Evolutionary conservation across 441 rosid genomes (phyloP).

Genomic region (Arabidopsis hybrid): DNA sequence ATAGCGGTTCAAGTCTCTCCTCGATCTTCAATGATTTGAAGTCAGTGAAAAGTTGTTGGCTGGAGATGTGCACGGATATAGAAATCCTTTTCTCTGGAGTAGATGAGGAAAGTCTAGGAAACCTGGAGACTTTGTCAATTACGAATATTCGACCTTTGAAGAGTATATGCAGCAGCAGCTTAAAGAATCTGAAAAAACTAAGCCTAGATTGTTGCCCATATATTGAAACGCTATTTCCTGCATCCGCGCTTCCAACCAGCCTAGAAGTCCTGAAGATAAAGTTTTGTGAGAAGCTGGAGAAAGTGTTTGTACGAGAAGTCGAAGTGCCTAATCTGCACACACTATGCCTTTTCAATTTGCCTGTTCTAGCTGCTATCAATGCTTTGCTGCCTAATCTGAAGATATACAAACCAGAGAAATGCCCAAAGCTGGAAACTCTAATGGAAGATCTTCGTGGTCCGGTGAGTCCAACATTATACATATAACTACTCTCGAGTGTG

Average conservation of each 20-base stretch:
- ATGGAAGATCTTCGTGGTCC: background rate
- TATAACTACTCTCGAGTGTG: background rate
- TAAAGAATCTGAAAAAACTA: constrained; percentile 47
- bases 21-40: constrained; percentile 36
- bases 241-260: constrained; percentile 35
- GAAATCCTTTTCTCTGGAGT: constrained; percentile 33
- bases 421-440: constrained; percentile 41
- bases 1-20: constrained; percentile 25
- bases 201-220: constrained; percentile 52
- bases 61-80: constrained; percentile 51
- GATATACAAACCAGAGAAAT: constrained; percentile 11
- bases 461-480: background rate
- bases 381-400: constrained; percentile 25
- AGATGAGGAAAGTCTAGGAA: constrained; percentile 32
- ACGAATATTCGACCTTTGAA: constrained; percentile 46
- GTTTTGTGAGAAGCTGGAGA: constrained; percentile 51
- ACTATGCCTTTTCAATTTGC: constrained; percentile 49
- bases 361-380: constrained; percentile 42
- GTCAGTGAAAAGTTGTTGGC: constrained; percentile 52
- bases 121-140: constrained; percentile 49
- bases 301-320: constrained; percentile 29
- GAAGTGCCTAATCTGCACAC: constrained; percentile 38
- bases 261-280: constrained; percentile 47
- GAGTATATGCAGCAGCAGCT: constrained; percentile 35
- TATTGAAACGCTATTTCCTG: constrained; percentile 42